Evolutionary conservation across 2,329 filamentous ascomycete genomes (phyloP).

Genomic region (Penicillium sclerotigenum): DNA sequence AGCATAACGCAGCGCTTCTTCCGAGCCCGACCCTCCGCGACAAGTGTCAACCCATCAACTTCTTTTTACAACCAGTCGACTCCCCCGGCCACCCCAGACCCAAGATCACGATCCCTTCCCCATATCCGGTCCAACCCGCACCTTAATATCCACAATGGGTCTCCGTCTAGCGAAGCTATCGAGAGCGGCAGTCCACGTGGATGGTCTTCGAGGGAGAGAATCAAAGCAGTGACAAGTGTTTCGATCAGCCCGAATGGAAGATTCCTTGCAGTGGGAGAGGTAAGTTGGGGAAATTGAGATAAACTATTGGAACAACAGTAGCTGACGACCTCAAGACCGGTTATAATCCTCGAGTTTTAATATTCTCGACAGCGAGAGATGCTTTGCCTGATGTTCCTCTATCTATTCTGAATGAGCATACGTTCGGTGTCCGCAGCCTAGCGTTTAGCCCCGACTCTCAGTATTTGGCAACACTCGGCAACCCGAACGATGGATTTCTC

Average conservation of each 20-base stretch:
- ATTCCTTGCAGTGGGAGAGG: constrained; percentile 86
- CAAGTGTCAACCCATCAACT: constrained; percentile 62
- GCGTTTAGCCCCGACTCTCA: constrained; percentile 85
- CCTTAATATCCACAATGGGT: constrained; percentile 42
- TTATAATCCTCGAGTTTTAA: constrained; percentile 83
- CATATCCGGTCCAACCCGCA: constrained; percentile 50
- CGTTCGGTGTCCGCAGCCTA: constrained; percentile 81
- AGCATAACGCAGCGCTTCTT: constrained; percentile 78
- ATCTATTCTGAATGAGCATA: constrained; percentile 83
- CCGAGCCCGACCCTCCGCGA: constrained; percentile 70
- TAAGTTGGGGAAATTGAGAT: constrained; percentile 31
- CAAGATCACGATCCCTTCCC: constrained; percentile 57
- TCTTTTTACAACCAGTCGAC: constrained; percentile 56
- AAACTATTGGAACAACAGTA: neutral
- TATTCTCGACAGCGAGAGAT: constrained; percentile 78
- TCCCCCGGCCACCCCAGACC: constrained; percentile 55
- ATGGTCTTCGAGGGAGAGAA: constrained; percentile 84
- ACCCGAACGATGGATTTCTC: constrained; percentile 87
- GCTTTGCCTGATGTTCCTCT: constrained; percentile 76
- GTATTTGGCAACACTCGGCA: constrained; percentile 83
- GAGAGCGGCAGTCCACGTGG: constrained; percentile 66
- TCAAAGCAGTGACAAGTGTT: constrained; percentile 91
- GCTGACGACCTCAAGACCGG: constrained; percentile 61
- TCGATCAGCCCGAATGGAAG: constrained; percentile 82
- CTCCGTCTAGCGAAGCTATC: constrained; percentile 50